These are phyloP conservation scores for Clausena lansium DNA, from an alignment of 345 rosid genomes.

Conservation along the genomic window DNA sequence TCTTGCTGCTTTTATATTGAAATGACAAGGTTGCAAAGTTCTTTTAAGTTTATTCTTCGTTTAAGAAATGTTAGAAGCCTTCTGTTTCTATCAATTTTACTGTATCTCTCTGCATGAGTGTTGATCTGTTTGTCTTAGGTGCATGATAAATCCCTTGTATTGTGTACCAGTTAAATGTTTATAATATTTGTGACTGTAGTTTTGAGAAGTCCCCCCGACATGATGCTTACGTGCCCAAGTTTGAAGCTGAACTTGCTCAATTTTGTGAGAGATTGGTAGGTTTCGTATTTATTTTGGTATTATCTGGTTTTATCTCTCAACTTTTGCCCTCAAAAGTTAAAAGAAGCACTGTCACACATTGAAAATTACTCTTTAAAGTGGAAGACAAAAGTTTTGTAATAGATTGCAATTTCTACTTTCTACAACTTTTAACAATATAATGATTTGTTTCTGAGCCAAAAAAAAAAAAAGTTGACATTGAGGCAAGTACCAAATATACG, in stretches of 20 bases:
- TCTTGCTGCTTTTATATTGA: background rate
- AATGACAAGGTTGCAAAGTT: background rate
- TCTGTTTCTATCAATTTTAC: background rate
- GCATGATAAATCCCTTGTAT: background rate
- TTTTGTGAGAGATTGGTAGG: slow-evolving; percentile 93
- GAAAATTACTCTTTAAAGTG: background rate
- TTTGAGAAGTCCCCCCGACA: slow-evolving; percentile 91
- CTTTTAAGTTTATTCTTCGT: background rate
- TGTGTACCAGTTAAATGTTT: slow-evolving; percentile 5
- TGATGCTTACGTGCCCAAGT: slow-evolving; percentile 63
- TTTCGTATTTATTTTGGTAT: slow-evolving; percentile 4
- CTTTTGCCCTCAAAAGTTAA: background rate
- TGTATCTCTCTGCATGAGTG: background rate
- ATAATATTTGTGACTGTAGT: slow-evolving; percentile 41
- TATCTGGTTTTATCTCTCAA: background rate
- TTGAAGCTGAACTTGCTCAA: slow-evolving; percentile 90
- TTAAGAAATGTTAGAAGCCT: background rate
- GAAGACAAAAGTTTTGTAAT: background rate
- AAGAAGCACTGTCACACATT: background rate
- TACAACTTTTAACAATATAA: background rate
- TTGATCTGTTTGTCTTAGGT: background rate
- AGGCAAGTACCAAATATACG: background rate
- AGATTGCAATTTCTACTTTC: background rate
- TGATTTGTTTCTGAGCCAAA: background rate
- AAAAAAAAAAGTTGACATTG: background rate